Evolutionary conservation across 2,329 filamentous ascomycete genomes (phyloP), one percentile per base, ranked within the genome.

Genomic region (Paracoccidioides lutzii): DNA sequence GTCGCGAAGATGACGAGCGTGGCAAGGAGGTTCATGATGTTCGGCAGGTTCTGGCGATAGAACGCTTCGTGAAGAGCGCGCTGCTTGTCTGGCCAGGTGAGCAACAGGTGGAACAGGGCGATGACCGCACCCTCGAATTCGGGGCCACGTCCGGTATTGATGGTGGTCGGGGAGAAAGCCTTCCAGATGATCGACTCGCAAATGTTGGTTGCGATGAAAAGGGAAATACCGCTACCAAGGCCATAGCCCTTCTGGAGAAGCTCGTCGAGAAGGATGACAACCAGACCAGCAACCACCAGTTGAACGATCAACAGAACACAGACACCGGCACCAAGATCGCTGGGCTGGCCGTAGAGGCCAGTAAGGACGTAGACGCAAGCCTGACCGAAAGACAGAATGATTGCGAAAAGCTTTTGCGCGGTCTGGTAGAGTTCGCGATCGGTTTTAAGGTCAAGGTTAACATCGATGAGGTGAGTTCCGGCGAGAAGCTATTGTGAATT

Each of bases 141-240:
- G 67, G 94, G 94, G 59, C 93, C 93, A 81, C 93, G 90, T 65
- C 93, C 93, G 63, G 94, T 98, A 82, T 98, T 98, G 79, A 97
- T 94, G 71, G 93, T 97, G 59, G 90, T 97, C 56, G 94, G 94
- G 54, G 91, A 97, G 81, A 98, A 97, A 53, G 94, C 93, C 82
- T 96, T 96, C 93, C 93, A 98, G 78, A 98, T 87, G 74, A 98
- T 98, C 57, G 91, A 96, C 81, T 98, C 93, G 88, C 93, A 98
- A 70, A 98, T 97, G 82, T 97, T 97, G 79, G 93, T 98, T 64
- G 93, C 93, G 71, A 98, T 98, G 82, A 98, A 98, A 62, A 98
- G 87, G 50, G 91, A 97, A 73, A 98, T 98, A 77, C 93, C 93
- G 71, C 88, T 95, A 75, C 93, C 93, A 62, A 98, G 86, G 75